Evolutionary conservation across 2,329 filamentous ascomycete species (phyloP), one percentile per base, ranked within the genome.

Genomic region (Cladorrhinum sp.): DNA sequence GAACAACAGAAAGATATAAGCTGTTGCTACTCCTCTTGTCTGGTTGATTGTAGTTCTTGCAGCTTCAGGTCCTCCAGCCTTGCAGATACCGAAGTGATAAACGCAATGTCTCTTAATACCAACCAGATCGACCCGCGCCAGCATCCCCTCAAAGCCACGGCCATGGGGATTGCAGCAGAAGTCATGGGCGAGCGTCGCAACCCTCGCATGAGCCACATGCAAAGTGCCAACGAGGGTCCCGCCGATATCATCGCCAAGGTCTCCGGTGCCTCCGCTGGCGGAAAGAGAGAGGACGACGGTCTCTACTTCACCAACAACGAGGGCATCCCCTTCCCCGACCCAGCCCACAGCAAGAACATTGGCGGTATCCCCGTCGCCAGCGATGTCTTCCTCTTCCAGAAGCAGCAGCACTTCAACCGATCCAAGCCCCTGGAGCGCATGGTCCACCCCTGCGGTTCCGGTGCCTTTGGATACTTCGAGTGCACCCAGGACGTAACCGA

Each of bases 401-500:
- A 82, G 70, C 80, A 83, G 69, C 80, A 83, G 69, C 75, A 76
- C 18, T 83, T 83, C 74, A 83, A 83, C 62, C 74, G 81, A n/a
- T 80, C 78, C n/a, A 82, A 82, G 71, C 77, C 75, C 45, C 74
- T 82, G 2, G 79, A 80, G 64, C 72, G 76, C 71, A 62, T 71
- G 18, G 69, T 70, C 8, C 69, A 71, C 57, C 68, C 69, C 8
- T 67, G 69, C 22, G 69, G 69, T 16, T 65, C 69, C 4, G 69
- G 64, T 1, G 69, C 67, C 5, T 70, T 71, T 57, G 68, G 69
- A 27, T 89, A 79, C 49, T 90, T 90, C 73, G 88, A 80, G 62
- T 77, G 90, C 27, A 80, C 82, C 64, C 81, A 89, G 71, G 85
- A 84, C 62, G 81, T 85, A 12, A 77, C 78, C 50, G 84, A 88